Conservation (phyloP, 2,329 filamentous ascomycete species). For the Aspergillus pseudonomiae region DNA sequence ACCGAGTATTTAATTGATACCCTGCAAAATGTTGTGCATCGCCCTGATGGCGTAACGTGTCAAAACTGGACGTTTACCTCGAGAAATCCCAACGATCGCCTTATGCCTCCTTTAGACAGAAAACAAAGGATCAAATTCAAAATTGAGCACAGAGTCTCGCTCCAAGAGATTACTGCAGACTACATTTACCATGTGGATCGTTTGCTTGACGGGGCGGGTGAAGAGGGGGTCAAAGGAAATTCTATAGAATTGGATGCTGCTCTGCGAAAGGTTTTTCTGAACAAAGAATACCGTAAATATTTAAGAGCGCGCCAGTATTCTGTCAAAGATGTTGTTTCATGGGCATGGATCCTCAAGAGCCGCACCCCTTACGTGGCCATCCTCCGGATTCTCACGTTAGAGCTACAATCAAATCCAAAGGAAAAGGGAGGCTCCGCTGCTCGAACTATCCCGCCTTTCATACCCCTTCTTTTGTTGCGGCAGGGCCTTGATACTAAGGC, state of each 20-base stretch:
- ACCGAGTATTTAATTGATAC: constrained; percentile 35
- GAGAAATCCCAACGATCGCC: constrained; percentile 4
- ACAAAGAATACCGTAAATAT: constrained; percentile 28
- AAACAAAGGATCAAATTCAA: constrained; percentile 14
- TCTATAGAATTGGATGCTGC: constrained; percentile 27
- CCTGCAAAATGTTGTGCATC: constrained; percentile 27
- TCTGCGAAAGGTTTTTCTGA: constrained; percentile 37
- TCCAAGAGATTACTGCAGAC: constrained; percentile 42
- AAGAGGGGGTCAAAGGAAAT: neutral
- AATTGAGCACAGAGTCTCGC: constrained; percentile 22
- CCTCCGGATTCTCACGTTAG: constrained; percentile 38
- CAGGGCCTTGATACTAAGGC: constrained; percentile 43
- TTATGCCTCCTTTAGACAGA: constrained; percentile 15
- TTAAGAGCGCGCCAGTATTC: constrained; percentile 38
- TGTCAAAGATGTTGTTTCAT: constrained; percentile 45
- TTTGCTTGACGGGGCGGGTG: constrained; percentile 19
- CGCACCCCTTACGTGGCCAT: constrained; percentile 38
- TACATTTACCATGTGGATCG: constrained; percentile 42
- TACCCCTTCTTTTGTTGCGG: constrained; percentile 52
- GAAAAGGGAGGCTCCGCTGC: constrained; percentile 4
- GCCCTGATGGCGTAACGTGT: constrained; percentile 10
- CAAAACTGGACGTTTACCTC: constrained; percentile 13
- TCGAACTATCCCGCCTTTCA: constrained; percentile 47
- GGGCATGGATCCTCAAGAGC: constrained; percentile 52
- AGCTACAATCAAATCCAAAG: constrained; percentile 23